These are phyloP conservation scores for Aquilaria sinensis DNA, from an alignment of 345 rosid species.

Conservation along the genomic window DNA sequence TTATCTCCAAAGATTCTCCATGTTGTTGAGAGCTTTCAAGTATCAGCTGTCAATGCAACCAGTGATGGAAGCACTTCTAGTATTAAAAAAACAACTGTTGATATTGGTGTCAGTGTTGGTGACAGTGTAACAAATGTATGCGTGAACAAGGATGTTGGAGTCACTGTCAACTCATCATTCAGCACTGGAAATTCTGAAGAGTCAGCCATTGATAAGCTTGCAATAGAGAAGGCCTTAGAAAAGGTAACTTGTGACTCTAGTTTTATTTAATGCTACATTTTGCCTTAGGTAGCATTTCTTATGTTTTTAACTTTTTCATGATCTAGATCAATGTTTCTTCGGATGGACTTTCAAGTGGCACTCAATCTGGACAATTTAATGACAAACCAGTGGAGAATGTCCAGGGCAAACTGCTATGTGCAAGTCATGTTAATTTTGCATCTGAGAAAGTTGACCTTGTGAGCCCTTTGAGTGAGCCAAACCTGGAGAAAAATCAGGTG, in stretches of 20 bases:
- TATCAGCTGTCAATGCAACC: no score
- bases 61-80: conserved; percentile 16
- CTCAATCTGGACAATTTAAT: conserved; percentile 6
- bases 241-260: conserved; percentile 32
- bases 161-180: not conserved
- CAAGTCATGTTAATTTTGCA: conserved; percentile 5
- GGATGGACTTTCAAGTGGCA: conserved; percentile 11
- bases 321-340: conserved; percentile 23
- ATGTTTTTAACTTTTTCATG: not conserved
- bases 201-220: conserved; percentile 8
- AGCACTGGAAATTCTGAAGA: conserved; percentile 3
- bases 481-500: conserved; percentile 23
- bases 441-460: conserved; percentile 5
- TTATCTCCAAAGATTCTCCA: not conserved
- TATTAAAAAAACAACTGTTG: conserved; percentile 13
- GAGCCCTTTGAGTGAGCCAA: conserved; percentile 16
- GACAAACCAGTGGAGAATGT: conserved; percentile 4
- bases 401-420: conserved; percentile 7
- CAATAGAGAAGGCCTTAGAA: conserved; percentile 16
- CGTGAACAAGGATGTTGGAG: conserved; percentile 11
- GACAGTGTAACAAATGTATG: conserved; percentile 14
- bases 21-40: no score
- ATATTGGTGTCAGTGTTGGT: conserved; percentile 17
- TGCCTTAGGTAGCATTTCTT: conserved; percentile 1
- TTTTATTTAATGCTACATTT: not conserved